These are phyloP conservation scores for Nematodospora valgi DNA, from an alignment of 805 yeast genomes.

Conservation along the genomic window DNA sequence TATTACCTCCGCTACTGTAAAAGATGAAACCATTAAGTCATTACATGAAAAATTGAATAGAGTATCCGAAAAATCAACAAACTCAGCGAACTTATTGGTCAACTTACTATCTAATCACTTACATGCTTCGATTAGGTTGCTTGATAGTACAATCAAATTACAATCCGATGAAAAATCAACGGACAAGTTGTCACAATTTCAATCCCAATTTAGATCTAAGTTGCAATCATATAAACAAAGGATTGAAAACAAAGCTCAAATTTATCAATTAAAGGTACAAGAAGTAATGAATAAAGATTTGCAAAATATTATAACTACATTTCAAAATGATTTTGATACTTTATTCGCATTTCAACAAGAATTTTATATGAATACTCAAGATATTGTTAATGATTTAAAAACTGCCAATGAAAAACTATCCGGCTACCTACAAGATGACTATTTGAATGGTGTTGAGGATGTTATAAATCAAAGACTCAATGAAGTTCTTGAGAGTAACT, in stretches of 20 bases:
- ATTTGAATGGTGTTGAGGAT: slow-evolving; percentile 8
- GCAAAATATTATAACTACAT: slow-evolving; percentile 2
- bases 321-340: slow-evolving; percentile 1
- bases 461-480: neutral
- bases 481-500: neutral
- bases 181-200: slow-evolving; percentile 1
- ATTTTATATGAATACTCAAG: slow-evolving; percentile 4
- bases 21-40: slow-evolving; percentile 1
- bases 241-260: neutral
- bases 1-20: neutral
- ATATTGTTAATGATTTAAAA: slow-evolving; percentile 11
- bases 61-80: slow-evolving; percentile 3
- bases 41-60: slow-evolving; percentile 5
- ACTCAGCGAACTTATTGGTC: slow-evolving; percentile 3
- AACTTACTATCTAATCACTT: slow-evolving; percentile 6
- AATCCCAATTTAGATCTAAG: slow-evolving; percentile 1
- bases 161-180: neutral
- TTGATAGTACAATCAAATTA: slow-evolving; percentile 1
- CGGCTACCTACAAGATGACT: slow-evolving; percentile 14
- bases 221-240: slow-evolving; percentile 2
- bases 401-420: slow-evolving; percentile 13
- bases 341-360: slow-evolving; percentile 3
- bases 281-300: slow-evolving; percentile 5
- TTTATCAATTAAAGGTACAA: slow-evolving; percentile 1
- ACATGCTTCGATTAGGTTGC: slow-evolving; percentile 2